Percentiles rank a stretch among this genome's conserved stretches.
Conservation (phyloP, 192 early-diverging fungal genomes). For the Geranomyces variabilis region DNA sequence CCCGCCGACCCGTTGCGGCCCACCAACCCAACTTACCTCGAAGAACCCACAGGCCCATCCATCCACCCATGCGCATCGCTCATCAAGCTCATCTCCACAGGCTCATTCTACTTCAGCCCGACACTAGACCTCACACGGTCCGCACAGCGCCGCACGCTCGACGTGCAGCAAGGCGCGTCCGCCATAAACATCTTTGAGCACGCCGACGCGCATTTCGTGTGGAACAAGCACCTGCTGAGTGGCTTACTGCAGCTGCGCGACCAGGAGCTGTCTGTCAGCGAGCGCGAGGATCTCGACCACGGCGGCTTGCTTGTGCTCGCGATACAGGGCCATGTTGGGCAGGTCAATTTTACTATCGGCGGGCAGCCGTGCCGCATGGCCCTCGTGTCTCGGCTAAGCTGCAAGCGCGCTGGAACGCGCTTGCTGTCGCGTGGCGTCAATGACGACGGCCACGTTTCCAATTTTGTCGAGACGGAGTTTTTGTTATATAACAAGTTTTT, state of each 20-base stretch:
- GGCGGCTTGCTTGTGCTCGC: slow-evolving; percentile 74
- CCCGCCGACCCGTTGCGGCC: slow-evolving; percentile 10
- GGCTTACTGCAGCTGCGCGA: slow-evolving; percentile 77
- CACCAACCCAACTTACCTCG: slow-evolving; percentile 12
- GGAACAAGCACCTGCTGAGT: slow-evolving; percentile 87
- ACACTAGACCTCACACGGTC: slow-evolving; percentile 86
- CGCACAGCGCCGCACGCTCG: slow-evolving; percentile 66
- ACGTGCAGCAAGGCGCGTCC: slow-evolving; percentile 24
- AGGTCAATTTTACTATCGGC: slow-evolving; percentile 36
- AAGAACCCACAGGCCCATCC: slow-evolving; percentile 40
- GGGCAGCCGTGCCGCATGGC: slow-evolving; percentile 37
- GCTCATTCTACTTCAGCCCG: slow-evolving; percentile 92
- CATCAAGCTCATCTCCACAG: slow-evolving; percentile 77
- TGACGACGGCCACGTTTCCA: slow-evolving; percentile 96
- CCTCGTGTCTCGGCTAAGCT: slow-evolving; percentile 77
- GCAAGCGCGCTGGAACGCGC: slow-evolving; percentile 83
- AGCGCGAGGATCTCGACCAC: slow-evolving; percentile 70
- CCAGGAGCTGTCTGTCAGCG: slow-evolving; percentile 67
- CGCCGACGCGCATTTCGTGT: slow-evolving; percentile 81
- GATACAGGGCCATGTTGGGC: slow-evolving; percentile 80
- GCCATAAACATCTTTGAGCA: slow-evolving; percentile 51
- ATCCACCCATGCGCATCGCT: slow-evolving; percentile 80
- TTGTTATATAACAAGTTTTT: slow-evolving; percentile 62
- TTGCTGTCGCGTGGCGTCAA: slow-evolving; percentile 95
- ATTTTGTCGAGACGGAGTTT: slow-evolving; percentile 97